Base-by-base conservation (phyloP, 176 grass and related monocot genomes). In the Thalia dealbata region DNA sequence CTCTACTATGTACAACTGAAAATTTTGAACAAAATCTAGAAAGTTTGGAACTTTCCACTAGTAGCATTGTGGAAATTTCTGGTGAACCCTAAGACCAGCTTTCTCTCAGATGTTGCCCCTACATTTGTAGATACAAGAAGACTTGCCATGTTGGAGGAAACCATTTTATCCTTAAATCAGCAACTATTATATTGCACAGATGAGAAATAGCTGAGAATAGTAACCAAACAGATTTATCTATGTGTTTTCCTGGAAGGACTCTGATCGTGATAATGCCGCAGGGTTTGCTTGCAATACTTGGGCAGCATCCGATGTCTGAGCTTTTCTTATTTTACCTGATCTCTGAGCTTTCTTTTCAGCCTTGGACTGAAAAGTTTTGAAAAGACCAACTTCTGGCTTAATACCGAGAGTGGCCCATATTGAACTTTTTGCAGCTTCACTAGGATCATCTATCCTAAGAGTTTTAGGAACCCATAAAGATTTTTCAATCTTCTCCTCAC, bases 391-490 rank as follows among this genome's bases (percentile, higher is more conserved):
- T 35, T 91, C 85, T 82, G 69, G 73, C 78, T 91, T 91, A 77
- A 97, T 90, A 41, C 93, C 85, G n/a, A 86, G 90, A 74, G 81
- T 79, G 25, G 81, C 55, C 85, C 82, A 82, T 81, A 97, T 84
- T 14, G 81, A 90, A 82, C 85, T 97, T 83, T 91, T 92, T 38
- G 85, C 81, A 0, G 83, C 90, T 68, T 91, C 87, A 44, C 78
- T 71, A 54, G 81, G 85, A 44, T 92, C 77, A 74, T 73, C 81
- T 64, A 91, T 77, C 70, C 87, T 82, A 52, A 90, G 80, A 25
- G 83, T 81, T 81, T 92, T 97, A 24, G 95, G 90, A 50, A 82
- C 67, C 81, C 73, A 90, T n/a, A 97, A 69, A 73, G 61, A 84
- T 3, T 86, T 96, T 72, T 75, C 82, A 21, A 41, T 66, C 51